Evolutionary conservation across 805 yeast species (phyloP).

Genomic region (Candida maltosa): DNA sequence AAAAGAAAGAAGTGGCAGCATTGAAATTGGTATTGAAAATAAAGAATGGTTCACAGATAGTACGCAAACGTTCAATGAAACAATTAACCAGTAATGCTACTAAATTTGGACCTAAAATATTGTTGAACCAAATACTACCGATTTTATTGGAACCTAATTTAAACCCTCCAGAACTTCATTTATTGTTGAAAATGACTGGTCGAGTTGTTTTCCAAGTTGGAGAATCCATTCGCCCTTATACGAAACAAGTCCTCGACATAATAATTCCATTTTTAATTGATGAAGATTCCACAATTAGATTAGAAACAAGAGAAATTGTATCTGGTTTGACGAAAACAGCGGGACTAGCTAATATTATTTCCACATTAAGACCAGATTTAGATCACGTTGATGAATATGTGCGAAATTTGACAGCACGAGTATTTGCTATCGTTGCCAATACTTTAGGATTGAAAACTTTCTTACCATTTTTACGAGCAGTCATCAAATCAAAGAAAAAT

Average conservation of each 20-base stretch:
- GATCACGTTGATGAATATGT: constrained; percentile 80
- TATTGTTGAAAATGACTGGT: constrained; percentile 72
- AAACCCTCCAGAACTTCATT: constrained; percentile 80
- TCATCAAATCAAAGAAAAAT: constrained; percentile 68
- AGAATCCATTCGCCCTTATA: constrained; percentile 64
- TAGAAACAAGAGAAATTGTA: constrained; percentile 77
- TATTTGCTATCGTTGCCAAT: constrained; percentile 80
- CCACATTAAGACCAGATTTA: constrained; percentile 75
- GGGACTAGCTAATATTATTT: constrained; percentile 78
- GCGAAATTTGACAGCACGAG: constrained; percentile 70
- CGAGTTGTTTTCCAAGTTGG: constrained; percentile 66
- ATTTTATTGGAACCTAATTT: constrained; percentile 66
- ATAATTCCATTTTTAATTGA: constrained; percentile 78
- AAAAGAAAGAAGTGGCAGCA: constrained; percentile 56
- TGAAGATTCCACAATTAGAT: constrained; percentile 69
- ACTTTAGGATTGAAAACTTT: constrained; percentile 70
- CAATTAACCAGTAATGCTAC: constrained; percentile 61
- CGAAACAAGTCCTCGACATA: constrained; percentile 69
- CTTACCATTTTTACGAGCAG: constrained; percentile 80
- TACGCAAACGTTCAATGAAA: constrained; percentile 68
- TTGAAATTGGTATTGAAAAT: constrained; percentile 63
- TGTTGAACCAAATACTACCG: constrained; percentile 74
- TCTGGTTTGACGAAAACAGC: constrained; percentile 75
- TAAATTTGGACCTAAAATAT: constrained; percentile 62
- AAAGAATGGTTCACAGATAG: constrained; percentile 72